A percentile compares a stretch with the other conserved stretches of the same genome.
Evolutionary conservation across 805 yeast species (phyloP).

Genomic region (Schwanniomyces vanrijiae): DNA sequence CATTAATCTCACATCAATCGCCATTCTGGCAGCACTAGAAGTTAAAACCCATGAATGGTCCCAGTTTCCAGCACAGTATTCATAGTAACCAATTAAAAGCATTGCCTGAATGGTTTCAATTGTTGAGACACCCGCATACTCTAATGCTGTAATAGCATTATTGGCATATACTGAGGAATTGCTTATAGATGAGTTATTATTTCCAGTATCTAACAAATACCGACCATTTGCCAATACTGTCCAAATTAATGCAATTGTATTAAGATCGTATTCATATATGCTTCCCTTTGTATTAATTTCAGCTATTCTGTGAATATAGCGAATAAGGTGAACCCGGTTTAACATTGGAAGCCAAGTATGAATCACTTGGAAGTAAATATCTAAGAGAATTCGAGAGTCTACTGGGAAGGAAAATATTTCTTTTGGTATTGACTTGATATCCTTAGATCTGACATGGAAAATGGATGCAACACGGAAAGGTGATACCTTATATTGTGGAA

Average conservation of each 20-base stretch:
- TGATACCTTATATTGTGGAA: constrained; percentile 7
- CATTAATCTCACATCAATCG: constrained; percentile 24
- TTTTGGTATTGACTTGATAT: constrained; percentile 7
- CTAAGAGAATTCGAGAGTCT: constrained; percentile 10
- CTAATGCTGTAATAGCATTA: constrained; percentile 20
- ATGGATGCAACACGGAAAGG: constrained; percentile 24
- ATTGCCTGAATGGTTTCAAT: constrained; percentile 24
- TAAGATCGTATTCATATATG: constrained; percentile 9
- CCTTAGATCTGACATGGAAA: constrained; percentile 17
- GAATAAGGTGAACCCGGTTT: constrained; percentile 15
- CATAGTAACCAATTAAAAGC: constrained; percentile 18
- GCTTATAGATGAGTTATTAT: constrained; percentile 1
- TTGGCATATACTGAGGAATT: constrained; percentile 11
- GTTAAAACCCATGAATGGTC: constrained; percentile 22
- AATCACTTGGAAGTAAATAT: constrained; percentile 16
- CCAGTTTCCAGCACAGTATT: constrained; percentile 23
- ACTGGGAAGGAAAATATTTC: constrained; percentile 18
- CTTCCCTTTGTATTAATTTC: constrained; percentile 1
- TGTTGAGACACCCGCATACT: constrained; percentile 19
- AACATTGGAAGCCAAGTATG: constrained; percentile 25
- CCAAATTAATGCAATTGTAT: constrained; percentile 20
- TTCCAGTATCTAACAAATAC: constrained; percentile 2
- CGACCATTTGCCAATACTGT: constrained; percentile 17
- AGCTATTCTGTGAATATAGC: constrained; percentile 10
- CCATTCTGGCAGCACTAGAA: constrained; percentile 22